Evolutionary conservation across 495 filamentous ascomycete species (phyloP), one percentile per base, ranked within the genome.

Genomic region (Pyrenula aspistea): DNA sequence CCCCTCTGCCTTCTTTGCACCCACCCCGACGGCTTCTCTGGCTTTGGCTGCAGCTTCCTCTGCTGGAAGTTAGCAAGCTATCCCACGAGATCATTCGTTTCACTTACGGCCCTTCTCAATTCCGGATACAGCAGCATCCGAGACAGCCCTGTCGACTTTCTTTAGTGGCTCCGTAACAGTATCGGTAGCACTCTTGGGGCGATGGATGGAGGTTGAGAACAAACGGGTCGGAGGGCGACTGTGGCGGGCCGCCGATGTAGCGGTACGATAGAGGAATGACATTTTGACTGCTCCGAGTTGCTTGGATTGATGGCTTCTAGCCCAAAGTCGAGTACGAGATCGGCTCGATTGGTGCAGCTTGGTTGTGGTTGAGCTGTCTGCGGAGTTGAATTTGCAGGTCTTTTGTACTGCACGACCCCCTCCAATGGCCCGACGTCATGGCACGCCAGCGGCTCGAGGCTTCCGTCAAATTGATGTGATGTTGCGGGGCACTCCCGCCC

Each of bases 71-170:
- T 8, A 15, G 8, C 8, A 42, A 42, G 15, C 31, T 4, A 42
- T 42, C 31, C 15, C 31, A 42, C 24, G 22, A 51, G 10, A 54
- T 15, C 42, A 48, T 48, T 21, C 24, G 52, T 25, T 22, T 48
- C 11, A 75, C 78, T 24, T 73, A 82, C 76, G 72, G 24, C 80
- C 77, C 42, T 68, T 77, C 65, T 85, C 74, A 58, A 85, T 83
- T 22, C 82, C 82, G 73, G 80, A 80, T 2, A 83, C 77, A 11
- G 76, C 76, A 0, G 67, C 75, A 64, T 80, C 71, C 1, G 78
- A 73, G n/a, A 81, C 68, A 2, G 66, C 68, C 53, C 73, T 66
- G 63, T 85, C 80, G 20, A 77, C 79, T 53, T 70, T 71, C 68
- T 84, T 79, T 20, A 78, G 61, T 0, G 78, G 75, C 25, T 83